These are phyloP conservation scores for Ogataea minuta DNA, from an alignment of 805 yeast genomes.

Conservation along the genomic window DNA sequence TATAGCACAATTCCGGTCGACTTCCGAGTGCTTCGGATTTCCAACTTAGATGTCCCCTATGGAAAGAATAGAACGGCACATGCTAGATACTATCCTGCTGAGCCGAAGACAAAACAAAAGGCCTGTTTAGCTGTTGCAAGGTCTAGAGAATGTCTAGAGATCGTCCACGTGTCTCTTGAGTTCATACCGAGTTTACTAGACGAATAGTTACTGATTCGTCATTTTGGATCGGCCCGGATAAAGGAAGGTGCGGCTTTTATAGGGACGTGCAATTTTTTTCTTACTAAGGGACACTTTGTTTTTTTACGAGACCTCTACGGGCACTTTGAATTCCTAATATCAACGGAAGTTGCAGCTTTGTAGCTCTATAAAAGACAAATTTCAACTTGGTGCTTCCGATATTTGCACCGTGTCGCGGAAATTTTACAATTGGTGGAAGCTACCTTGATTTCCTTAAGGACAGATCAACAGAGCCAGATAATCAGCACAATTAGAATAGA, in stretches of 20 bases:
- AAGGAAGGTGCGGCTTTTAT: background rate
- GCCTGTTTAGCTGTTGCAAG: too few species aligned
- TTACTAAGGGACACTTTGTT: conserved; percentile 8
- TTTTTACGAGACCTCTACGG: conserved; percentile 1
- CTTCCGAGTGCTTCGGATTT: too few species aligned
- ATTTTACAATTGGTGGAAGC: background rate
- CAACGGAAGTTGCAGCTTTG: background rate
- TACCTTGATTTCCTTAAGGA: conserved; percentile 2
- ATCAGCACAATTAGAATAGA: background rate
- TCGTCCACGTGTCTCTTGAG: too few species aligned
- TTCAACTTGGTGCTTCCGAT: background rate
- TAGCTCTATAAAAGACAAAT: background rate
- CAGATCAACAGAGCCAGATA: conserved; percentile 5
- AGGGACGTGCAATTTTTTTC: conserved; percentile 10
- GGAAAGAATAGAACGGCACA: too few species aligned
- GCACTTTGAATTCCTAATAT: background rate
- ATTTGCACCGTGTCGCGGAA: background rate
- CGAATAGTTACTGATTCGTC: background rate
- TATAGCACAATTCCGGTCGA: too few species aligned
- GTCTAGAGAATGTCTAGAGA: too few species aligned
- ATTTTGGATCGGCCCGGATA: conserved; percentile 6
- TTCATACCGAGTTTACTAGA: too few species aligned
- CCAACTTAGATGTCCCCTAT: too few species aligned
- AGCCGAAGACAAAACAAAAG: too few species aligned
- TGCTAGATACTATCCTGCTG: too few species aligned